These are phyloP conservation scores for Suillus occidentalis DNA, from an alignment of 768 basidiomycete genomes.

Conservation along the genomic window DNA sequence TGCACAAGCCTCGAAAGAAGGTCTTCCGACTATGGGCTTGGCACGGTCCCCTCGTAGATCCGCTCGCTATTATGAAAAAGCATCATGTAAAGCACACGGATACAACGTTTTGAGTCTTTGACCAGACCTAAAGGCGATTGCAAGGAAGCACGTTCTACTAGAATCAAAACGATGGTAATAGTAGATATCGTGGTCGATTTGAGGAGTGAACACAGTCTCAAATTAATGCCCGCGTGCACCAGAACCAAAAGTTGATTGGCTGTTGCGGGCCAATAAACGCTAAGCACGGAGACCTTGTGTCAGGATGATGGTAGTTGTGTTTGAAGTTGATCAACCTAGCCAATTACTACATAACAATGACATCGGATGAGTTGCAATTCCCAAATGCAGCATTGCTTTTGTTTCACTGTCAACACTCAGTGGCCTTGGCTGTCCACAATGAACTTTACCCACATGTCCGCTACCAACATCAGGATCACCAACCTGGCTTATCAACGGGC, in stretches of 20 bases:
- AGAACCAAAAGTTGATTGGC: neutral
- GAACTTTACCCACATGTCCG: neutral
- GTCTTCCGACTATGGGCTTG: conserved; percentile 23
- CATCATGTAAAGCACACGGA: neutral
- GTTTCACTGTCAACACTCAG: neutral
- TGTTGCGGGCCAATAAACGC: neutral
- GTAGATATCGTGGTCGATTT: conserved; percentile 56
- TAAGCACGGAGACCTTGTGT: neutral
- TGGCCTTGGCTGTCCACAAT: neutral
- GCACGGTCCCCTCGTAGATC: conserved; percentile 19
- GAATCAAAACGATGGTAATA: conserved; percentile 70
- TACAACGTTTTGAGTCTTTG: conserved; percentile 1
- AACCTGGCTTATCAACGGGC: neutral
- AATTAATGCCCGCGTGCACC: conserved; percentile 33
- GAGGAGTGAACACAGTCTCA: conserved; percentile 49
- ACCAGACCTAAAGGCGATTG: neutral
- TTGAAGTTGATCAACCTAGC: neutral
- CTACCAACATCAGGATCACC: neutral
- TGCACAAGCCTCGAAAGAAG: conserved; percentile 20
- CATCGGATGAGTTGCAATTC: neutral
- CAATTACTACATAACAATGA: neutral
- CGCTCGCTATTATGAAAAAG: conserved; percentile 12
- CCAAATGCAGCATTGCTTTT: neutral
- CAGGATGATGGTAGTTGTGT: neutral
- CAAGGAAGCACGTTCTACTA: conserved; percentile 35